Evolutionary conservation across 345 rosid species (phyloP), one percentile per base, ranked within the genome.

Genomic region (Ailanthus altissimus): DNA sequence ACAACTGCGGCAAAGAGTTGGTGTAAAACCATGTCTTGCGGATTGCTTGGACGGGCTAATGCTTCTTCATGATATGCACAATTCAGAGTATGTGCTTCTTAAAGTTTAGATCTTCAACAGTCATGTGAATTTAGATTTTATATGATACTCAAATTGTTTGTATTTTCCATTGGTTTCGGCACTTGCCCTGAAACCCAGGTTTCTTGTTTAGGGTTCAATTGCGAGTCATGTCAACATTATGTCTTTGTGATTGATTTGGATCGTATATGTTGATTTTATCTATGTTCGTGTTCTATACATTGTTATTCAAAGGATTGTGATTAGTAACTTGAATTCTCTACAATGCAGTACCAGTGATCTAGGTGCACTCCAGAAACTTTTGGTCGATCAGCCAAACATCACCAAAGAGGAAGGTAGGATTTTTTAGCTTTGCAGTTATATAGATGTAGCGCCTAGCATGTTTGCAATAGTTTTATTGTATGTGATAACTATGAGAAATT

Each of bases 341-440:
- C 57, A 51, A 68, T 83, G 84, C 86, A 92, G 97, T 83, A 74
- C 82, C 25, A 61, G 85, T 72, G 94, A 92, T 88, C 84, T 93
- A 8, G 84, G 81, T 18, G 83, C 86, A 16, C 87, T 95, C 16
- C 91, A 88, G 66, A 90, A 82, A 77, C 90, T 95, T 18, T 77
- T 93, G 86, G 83, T 89, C 66, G 99, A 95, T 87, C 90, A 93
- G 67, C 98, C 98, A 43, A 92, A 95, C 63, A 89, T 93, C 76
- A 84, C 87, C 5, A 88, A 74, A 75, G 93, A 89, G 14, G 94
- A 92, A 92, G 93, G 98, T 94, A 77, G 6, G 76, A 53, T 51
- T 5, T 67, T 45, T 67, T 11, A 21, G 71, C 20, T 67, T 45
- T 67, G 23, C n/a, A 21, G 32, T 2, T n/a, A 26, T 28, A 10